Conservation (phyloP, 176 grass and related monocot genomes). For the Aegilops longissima region DNA sequence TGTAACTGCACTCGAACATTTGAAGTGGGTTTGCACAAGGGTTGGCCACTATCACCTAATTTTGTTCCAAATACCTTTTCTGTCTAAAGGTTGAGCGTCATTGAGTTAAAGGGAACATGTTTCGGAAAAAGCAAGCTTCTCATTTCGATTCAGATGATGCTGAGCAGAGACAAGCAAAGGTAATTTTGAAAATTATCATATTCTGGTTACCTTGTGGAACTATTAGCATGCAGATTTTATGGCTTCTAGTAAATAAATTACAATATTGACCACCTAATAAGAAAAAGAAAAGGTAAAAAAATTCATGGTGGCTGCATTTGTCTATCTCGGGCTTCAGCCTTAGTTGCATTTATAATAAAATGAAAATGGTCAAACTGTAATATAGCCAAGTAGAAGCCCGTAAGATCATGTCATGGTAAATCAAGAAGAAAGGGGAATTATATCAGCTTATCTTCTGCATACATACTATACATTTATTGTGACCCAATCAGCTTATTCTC, state of each 20-base stretch:
- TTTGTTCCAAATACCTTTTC: neutral
- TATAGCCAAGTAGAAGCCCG: neutral
- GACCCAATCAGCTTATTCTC: neutral
- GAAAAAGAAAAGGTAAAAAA: neutral
- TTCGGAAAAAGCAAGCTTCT: constrained; percentile 54
- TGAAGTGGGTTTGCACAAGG: neutral
- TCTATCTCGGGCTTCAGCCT: neutral
- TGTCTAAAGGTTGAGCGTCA: constrained; percentile 30
- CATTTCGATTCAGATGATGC: constrained; percentile 37
- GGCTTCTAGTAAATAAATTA: neutral
- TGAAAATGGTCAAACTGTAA: neutral
- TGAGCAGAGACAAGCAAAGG: constrained; percentile 61
- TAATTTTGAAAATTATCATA: constrained; percentile 14
- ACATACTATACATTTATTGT: neutral
- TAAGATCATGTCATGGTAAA: neutral
- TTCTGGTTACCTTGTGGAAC: constrained; percentile 16
- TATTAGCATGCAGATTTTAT: neutral
- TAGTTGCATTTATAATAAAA: neutral
- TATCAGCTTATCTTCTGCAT: neutral
- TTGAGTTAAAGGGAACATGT: constrained; percentile 53
- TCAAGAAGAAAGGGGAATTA: neutral
- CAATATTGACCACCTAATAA: neutral
- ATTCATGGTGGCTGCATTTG: neutral
- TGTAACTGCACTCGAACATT: neutral
- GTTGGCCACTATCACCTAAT: neutral